Evolutionary conservation across 2,329 filamentous ascomycete genomes (phyloP).

Genomic region (Verticillium albo-atrum): DNA sequence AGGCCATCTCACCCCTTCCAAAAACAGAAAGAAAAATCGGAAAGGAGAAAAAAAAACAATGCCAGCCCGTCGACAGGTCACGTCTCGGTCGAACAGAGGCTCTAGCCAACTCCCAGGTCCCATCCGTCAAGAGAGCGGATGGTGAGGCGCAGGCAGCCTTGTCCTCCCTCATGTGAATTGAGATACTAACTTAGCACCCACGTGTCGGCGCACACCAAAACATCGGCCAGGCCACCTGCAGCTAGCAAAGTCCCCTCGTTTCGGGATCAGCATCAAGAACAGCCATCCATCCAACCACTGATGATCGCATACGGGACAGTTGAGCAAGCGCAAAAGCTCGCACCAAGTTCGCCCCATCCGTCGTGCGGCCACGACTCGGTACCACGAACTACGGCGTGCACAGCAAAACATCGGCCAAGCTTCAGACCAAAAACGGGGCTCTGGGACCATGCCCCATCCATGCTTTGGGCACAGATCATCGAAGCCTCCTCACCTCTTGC

Average conservation of each 20-base stretch:
- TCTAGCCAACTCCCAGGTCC: too few species aligned
- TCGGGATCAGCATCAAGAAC: background rate
- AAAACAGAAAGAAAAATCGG: too few species aligned
- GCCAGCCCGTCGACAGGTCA: too few species aligned
- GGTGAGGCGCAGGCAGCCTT: too few species aligned
- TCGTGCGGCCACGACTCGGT: background rate
- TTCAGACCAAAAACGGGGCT: background rate
- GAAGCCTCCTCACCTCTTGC: background rate
- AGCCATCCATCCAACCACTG: background rate
- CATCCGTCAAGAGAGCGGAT: too few species aligned
- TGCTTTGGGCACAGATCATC: background rate
- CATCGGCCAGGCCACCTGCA: background rate
- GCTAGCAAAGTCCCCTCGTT: background rate
- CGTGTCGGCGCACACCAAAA: background rate
- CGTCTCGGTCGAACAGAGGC: too few species aligned
- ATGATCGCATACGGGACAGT: background rate
- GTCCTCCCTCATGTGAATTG: too few species aligned
- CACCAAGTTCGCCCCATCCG: background rate
- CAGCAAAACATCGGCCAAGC: background rate
- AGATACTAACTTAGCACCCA: background rate
- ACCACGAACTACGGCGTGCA: background rate
- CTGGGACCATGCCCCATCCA: background rate
- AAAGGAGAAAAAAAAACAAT: too few species aligned
- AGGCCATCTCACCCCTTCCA: too few species aligned
- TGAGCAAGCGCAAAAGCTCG: background rate